A percentile compares a stretch with the other conserved stretches of the same genome.
Conservation (phyloP, 495 filamentous ascomycete genomes). For the Lophiotrema nucula region DNA sequence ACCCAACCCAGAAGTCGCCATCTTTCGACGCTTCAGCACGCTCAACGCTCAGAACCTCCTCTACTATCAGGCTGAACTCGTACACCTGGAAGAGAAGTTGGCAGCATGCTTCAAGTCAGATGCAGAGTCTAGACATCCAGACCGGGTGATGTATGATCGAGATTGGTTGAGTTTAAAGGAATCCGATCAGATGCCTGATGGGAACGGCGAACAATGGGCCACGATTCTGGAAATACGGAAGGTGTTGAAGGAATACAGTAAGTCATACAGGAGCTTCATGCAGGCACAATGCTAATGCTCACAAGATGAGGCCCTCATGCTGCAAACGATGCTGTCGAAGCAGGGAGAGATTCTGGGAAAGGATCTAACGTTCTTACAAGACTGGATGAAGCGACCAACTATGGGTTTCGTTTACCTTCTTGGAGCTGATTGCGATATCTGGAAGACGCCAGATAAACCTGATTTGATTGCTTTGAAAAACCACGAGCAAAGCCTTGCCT, state of each 20-base stretch:
- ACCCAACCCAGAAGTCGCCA: background rate
- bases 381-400: background rate
- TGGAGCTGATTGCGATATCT: constrained; percentile 3
- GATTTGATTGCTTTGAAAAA: too few species aligned
- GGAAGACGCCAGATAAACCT: background rate
- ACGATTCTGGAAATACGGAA: background rate
- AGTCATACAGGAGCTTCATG: background rate
- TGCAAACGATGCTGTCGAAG: background rate
- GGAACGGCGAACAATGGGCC: background rate
- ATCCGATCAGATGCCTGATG: background rate
- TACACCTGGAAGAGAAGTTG: background rate
- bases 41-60: constrained; percentile 11
- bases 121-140: background rate
- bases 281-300: background rate
- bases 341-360: too few species aligned
- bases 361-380: background rate
- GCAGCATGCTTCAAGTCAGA: background rate
- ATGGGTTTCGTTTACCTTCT: constrained; percentile 10
- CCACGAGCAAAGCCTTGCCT: too few species aligned
- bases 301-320: constrained; percentile 1
- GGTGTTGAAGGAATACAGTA: constrained; percentile 1
- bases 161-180: background rate
- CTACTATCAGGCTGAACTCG: constrained; percentile 9
- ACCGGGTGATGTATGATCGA: background rate
- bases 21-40: constrained; percentile 9